These are phyloP conservation scores for Cordyceps farinosa DNA, from an alignment of 2,329 filamentous ascomycete genomes.

Conservation along the genomic window DNA sequence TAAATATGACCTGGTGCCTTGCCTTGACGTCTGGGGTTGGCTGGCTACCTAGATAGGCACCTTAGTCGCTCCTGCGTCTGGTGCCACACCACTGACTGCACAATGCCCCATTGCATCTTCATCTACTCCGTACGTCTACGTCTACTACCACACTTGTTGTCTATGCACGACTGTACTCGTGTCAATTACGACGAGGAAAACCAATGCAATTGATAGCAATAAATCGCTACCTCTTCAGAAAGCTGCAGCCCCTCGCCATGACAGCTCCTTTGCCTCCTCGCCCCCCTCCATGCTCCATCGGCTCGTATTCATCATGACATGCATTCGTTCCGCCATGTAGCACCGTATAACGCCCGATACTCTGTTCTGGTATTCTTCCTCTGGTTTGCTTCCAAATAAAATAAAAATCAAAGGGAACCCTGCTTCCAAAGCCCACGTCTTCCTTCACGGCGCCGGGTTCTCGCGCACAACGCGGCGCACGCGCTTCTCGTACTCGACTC, in stretches of 20 bases:
- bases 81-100: not conserved
- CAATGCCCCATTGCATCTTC: too few relatives aligned
- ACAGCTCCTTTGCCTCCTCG: too few relatives aligned
- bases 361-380: not conserved
- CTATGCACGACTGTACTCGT: not conserved
- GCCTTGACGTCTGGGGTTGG: not conserved
- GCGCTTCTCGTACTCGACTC: conserved; percentile 80
- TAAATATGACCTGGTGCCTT: not conserved
- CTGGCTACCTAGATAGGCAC: not conserved
- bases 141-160: not conserved
- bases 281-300: not conserved
- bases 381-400: not conserved
- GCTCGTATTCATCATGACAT: not conserved
- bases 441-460: conserved; percentile 68
- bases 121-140: too few relatives aligned
- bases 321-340: not conserved
- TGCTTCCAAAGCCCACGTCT: not conserved
- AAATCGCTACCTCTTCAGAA: not conserved
- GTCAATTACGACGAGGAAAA: not conserved
- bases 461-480: conserved; percentile 84
- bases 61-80: not conserved
- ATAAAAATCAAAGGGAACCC: not conserved
- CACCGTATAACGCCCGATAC: conserved; percentile 3
- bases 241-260: too few relatives aligned
- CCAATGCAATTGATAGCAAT: not conserved